These are phyloP conservation scores for Lenwebbia sp. DNA, from an alignment of 345 rosid genomes.

Conservation along the genomic window DNA sequence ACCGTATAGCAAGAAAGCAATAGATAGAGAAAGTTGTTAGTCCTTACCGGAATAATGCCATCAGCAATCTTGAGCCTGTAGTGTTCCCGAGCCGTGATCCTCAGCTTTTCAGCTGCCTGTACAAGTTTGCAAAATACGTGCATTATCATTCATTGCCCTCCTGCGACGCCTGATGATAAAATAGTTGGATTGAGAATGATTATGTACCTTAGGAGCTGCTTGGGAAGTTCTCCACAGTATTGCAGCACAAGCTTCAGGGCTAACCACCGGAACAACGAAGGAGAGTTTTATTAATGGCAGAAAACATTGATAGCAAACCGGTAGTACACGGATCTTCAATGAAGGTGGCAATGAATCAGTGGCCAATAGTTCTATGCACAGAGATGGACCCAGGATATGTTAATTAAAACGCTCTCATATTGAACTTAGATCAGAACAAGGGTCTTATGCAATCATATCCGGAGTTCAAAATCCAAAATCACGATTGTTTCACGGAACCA, in stretches of 20 bases:
- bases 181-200: not conserved
- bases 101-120: conserved; percentile 93
- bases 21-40: not conserved
- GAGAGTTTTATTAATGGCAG: not conserved
- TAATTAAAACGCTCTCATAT: no score
- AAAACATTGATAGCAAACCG: not conserved
- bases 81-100: conserved; percentile 71
- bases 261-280: conserved; percentile 14
- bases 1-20: not conserved
- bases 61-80: conserved; percentile 69
- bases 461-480: no score
- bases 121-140: not conserved
- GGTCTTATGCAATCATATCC: no score
- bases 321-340: no score
- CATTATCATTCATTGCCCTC: not conserved
- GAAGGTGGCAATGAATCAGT: no score
- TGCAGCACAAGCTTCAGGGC: conserved; percentile 98
- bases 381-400: no score
- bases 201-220: conserved; percentile 69
- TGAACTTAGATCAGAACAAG: no score
- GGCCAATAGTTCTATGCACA: no score
- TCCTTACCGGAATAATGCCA: conserved; percentile 70
- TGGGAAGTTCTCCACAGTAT: conserved; percentile 87
- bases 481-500: no score
- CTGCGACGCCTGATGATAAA: not conserved